Base-by-base conservation (phyloP, 2,329 filamentous ascomycete species). In the Tolypocladium tropicale region DNA sequence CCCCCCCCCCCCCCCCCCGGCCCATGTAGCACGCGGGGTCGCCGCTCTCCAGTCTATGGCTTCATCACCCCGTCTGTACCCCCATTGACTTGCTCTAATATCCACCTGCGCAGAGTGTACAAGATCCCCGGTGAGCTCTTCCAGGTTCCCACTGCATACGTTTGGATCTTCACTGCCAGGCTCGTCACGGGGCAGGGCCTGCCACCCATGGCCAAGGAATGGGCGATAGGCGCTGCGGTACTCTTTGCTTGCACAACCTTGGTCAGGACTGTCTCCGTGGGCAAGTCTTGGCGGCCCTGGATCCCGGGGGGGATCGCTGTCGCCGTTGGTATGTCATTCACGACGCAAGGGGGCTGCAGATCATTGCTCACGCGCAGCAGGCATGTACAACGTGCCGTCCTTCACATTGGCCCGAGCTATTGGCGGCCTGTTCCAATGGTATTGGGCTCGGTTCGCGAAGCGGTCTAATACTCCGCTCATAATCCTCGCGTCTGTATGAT, bases 321-420 rank as follows among this genome's bases (percentile, higher is more conserved):
- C 23, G 94, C 94, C 41, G 90, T 96, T 64, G 92, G 86, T 87
- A 72, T 70, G 69, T 62, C 33, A 37, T 46, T 9, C 6, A 50
- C 53, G 58, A 33, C 55, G 34, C 30, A 1, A n/a, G n/a, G n/a
- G n/a, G 23, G 30, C 34, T 51, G 7, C 57, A n/a, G 30, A 14
- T 36, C 11, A 48, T 10, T 4, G 46, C 16, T 23, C 16, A 48
- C 33, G 11, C 33, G 9, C 12, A 49, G 21, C 63, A 86, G 88
- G 94, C 52, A 99, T 99, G 84, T 99, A 97, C 73, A 99, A 97
- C 65, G 90, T 93, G 0, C 94, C 94, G 0, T 95, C 90, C 0
- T 99, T 99, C 68, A 99, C 94, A 0, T 76, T 99, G 39, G 92
- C 94, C 0, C 78, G 94, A 59, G 89, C 90, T 0, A 83, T 90